phyloP scores from a whole-genome alignment of 306 rosid species.

The Glycine soja region DNA sequence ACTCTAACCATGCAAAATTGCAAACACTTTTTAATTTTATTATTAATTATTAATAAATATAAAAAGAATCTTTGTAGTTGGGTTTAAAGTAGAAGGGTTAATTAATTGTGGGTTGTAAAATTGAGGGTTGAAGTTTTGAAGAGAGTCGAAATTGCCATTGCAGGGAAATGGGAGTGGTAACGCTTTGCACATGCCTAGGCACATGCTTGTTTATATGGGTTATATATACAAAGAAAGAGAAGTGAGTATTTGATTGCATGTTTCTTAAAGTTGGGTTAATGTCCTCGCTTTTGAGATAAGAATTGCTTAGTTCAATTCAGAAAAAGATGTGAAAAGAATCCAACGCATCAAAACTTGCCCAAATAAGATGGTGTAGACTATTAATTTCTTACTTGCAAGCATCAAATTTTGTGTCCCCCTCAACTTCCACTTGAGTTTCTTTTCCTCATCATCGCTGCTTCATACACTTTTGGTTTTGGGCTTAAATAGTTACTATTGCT shows the following conservation, averaged over 20 bases:
- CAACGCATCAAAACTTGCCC: constrained; percentile 44
- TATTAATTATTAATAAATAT: background rate
- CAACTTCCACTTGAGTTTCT: constrained; percentile 38
- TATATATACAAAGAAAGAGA: constrained; percentile 31
- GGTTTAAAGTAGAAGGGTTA: constrained; percentile 1
- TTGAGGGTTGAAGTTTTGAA: background rate
- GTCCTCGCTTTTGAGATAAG: constrained; percentile 49
- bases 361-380: constrained; percentile 9
- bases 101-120: background rate
- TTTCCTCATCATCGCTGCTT: constrained; percentile 41
- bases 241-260: constrained; percentile 43
- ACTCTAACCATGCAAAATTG: background rate
- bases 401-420: constrained; percentile 42
- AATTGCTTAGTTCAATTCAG: constrained; percentile 43
- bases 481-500: constrained; percentile 29
- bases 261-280: constrained; percentile 54
- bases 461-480: constrained; percentile 19
- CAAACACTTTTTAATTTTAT: background rate
- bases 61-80: constrained; percentile 3
- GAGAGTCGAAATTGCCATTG: constrained; percentile 11
- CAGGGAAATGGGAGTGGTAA: constrained; percentile 3
- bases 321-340: constrained; percentile 43
- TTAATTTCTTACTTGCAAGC: constrained; percentile 47
- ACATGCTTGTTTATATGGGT: constrained; percentile 27
- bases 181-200: constrained; percentile 43